phyloP scores from a whole-genome alignment of 257 asterid genomes.

The Anisodus acutangulus region DNA sequence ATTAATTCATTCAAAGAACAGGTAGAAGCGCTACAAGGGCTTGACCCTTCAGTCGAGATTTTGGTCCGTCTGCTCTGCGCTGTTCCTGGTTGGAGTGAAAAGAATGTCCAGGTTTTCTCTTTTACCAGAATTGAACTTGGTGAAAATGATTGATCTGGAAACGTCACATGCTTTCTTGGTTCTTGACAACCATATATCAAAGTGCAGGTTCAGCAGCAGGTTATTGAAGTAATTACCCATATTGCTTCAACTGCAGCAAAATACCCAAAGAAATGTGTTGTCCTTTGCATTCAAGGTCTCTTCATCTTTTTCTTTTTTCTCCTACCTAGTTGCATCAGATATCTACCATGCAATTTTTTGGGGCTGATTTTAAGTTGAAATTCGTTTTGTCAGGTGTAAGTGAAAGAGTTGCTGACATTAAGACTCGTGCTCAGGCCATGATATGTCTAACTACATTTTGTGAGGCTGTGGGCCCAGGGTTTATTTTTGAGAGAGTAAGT shows the following conservation, averaged over 20 bases:
- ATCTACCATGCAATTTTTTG: background rate
- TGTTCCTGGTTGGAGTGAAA: constrained; percentile 97
- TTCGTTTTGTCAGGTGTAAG: constrained; percentile 64
- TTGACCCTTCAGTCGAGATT: constrained; percentile 78
- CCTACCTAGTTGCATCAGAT: background rate
- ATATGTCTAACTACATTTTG: constrained; percentile 91
- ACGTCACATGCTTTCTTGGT: background rate
- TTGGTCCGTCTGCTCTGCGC: constrained; percentile 85
- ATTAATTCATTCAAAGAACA: constrained; percentile 88
- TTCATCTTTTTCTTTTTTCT: background rate
- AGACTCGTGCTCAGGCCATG: constrained; percentile 93
- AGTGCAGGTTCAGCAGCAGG: constrained; percentile 96
- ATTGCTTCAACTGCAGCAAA: constrained; percentile 82
- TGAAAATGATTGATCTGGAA: constrained; percentile 15
- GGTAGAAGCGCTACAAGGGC: constrained; percentile 65
- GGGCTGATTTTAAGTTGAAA: constrained; percentile 29
- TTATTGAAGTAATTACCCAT: constrained; percentile 70
- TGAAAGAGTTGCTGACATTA: constrained; percentile 98
- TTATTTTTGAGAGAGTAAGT: constrained; percentile 91
- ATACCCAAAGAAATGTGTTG: constrained; percentile 90
- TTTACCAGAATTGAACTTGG: constrained; percentile 22
- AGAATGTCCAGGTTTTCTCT: constrained; percentile 89
- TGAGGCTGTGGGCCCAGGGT: constrained; percentile 98
- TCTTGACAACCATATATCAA: constrained; percentile 11
- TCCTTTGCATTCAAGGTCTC: constrained; percentile 85